Evolutionary conservation across 208 protist genomes (phyloP).

Genomic region (Herpetomonas samuelpessoai): DNA sequence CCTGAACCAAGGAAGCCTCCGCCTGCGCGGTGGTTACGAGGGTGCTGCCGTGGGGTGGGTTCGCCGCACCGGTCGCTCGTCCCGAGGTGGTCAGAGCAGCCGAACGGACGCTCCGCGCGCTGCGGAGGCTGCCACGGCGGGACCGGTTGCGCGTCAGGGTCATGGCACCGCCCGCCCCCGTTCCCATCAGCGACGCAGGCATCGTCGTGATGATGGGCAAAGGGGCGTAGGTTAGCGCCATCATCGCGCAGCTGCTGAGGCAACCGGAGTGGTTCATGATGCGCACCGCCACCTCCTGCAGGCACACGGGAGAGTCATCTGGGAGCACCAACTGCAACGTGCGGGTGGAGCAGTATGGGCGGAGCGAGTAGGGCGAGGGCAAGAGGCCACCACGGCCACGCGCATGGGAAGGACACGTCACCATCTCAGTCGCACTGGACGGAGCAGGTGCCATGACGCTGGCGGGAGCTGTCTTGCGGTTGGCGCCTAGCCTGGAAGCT

Average conservation of each 20-base stretch:
- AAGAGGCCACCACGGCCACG: no score
- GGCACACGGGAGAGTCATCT: slow-evolving; percentile 53
- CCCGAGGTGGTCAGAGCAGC: background rate
- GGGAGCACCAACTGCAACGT: slow-evolving; percentile 39
- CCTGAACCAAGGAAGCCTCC: background rate
- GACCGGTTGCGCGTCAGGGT: no score
- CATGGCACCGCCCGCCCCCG: no score
- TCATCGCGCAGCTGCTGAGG: slow-evolving; percentile 40
- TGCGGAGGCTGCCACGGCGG: no score
- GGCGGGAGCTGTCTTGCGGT: no score
- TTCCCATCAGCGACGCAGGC: no score
- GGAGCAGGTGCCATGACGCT: background rate
- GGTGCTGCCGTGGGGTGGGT: background rate
- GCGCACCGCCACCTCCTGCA: slow-evolving; percentile 28
- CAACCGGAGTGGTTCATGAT: slow-evolving; percentile 68
- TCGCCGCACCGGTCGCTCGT: background rate
- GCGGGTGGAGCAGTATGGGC: slow-evolving; percentile 47
- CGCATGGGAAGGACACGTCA: background rate
- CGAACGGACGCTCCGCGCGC: background rate
- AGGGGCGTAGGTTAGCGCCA: slow-evolving; percentile 29
- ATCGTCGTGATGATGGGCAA: slow-evolving; percentile 12
- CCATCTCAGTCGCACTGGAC: background rate
- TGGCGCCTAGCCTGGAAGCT: no score
- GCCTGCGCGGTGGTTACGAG: background rate
- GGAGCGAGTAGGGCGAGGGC: no score